A percentile compares a stretch with the other conserved stretches of the same genome.
Evolutionary conservation across 495 filamentous ascomycete species (phyloP).

Genomic region (Neurospora sp.): DNA sequence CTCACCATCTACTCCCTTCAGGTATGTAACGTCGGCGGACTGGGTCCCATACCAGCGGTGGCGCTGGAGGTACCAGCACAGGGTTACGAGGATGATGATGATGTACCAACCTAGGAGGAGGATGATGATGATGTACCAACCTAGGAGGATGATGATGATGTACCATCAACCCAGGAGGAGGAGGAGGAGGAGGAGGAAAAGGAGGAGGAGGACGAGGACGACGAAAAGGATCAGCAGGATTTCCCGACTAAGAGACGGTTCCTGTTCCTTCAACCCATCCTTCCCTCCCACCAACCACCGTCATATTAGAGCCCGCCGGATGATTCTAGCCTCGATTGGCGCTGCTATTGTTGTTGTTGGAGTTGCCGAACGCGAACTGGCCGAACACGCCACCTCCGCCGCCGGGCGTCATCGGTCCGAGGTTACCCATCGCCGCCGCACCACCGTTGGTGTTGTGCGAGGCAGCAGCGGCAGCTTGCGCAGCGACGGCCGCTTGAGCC

Average conservation of each 20-base stretch:
- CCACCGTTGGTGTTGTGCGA: slow-evolving; percentile 40
- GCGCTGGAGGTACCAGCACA: not conserved
- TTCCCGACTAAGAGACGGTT: not conserved
- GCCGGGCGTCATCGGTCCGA: slow-evolving; percentile 60
- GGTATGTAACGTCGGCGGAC: not conserved
- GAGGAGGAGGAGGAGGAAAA: not conserved
- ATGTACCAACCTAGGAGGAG: not conserved
- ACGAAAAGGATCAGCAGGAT: not conserved
- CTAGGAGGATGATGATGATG: not conserved
- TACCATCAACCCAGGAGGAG: not conserved
- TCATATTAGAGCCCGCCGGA: not conserved
- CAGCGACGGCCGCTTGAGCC: too few species aligned
- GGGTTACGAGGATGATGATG: not conserved
- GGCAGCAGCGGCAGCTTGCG: slow-evolving; percentile 1
- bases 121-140: not conserved
- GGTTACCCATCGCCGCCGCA: slow-evolving; percentile 20
- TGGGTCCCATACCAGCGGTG: not conserved
- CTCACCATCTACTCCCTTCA: not conserved
- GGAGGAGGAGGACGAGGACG: not conserved
- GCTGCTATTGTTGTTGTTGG: slow-evolving; percentile 4
- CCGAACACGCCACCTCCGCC: slow-evolving; percentile 56
- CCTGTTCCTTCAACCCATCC: not conserved
- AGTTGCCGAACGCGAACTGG: slow-evolving; percentile 37
- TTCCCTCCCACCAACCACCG: not conserved
- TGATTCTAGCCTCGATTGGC: not conserved